Percentiles rank a stretch among this genome's conserved stretches.
phyloP scores from a whole-genome alignment of 1,139 yeast species.

The Pichia sp. region DNA sequence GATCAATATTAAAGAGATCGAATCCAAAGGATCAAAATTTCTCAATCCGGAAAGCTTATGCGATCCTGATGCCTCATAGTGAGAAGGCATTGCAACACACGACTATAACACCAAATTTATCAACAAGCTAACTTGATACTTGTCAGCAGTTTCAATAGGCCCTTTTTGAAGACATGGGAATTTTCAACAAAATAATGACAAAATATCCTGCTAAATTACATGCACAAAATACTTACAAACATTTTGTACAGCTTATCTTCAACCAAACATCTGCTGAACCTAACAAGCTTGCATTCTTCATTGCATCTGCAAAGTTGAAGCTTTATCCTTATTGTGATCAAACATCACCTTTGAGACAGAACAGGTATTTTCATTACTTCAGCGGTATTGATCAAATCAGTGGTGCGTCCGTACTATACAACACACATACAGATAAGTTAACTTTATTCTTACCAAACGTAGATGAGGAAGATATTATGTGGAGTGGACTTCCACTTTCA shows the following conservation, averaged over 20 bases:
- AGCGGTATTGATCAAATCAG: constrained; percentile 75
- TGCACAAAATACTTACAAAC: constrained; percentile 44
- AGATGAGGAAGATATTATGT: constrained; percentile 86
- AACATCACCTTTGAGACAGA: constrained; percentile 73
- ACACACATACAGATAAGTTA: constrained; percentile 46
- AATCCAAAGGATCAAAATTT: too few species aligned
- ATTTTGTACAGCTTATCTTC: constrained; percentile 33
- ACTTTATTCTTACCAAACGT: constrained; percentile 74
- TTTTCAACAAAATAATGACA: constrained; percentile 10
- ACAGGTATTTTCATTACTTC: constrained; percentile 80
- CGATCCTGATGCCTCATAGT: too few species aligned
- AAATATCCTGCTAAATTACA: constrained; percentile 76
- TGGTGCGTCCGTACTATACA: constrained; percentile 63
- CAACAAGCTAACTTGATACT: neutral
- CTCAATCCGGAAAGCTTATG: too few species aligned
- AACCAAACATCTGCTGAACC: constrained; percentile 20
- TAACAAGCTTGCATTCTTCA: constrained; percentile 31
- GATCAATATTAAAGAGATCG: too few species aligned
- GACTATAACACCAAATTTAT: neutral
- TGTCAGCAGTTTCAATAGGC: neutral
- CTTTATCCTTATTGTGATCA: constrained; percentile 77
- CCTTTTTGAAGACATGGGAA: neutral
- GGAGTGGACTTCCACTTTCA: constrained; percentile 85
- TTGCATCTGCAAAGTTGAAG: constrained; percentile 61
- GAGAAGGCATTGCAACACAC: too few species aligned